Percentiles rank a stretch among this genome's conserved stretches.
phyloP scores from a whole-genome alignment of 352 stramenopile species.

The Globisporangium polare region DNA sequence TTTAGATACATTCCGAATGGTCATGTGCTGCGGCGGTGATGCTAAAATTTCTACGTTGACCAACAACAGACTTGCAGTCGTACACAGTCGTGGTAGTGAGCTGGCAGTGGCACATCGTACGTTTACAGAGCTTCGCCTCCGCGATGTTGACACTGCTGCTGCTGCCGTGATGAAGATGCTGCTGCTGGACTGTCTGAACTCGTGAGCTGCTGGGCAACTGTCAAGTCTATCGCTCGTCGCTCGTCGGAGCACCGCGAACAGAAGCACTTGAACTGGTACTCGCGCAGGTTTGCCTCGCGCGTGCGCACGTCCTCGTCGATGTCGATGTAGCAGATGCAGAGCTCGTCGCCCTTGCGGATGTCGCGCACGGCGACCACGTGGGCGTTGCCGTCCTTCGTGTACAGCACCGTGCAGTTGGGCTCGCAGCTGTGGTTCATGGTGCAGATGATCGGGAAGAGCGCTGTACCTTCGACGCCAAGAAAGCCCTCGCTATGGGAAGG shows the following conservation, averaged over 20 bases:
- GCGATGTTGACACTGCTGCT: not conserved
- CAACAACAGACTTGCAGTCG: not conserved
- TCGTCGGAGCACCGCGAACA: slow-evolving; percentile 58
- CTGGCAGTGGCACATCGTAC: not conserved
- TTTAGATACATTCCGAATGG: not conserved
- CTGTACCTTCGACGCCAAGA: slow-evolving; percentile 92
- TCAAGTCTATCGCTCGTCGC: slow-evolving; percentile 22
- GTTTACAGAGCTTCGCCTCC: slow-evolving; percentile 1
- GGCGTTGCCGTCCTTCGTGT: slow-evolving; percentile 78
- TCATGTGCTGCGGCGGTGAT: not conserved
- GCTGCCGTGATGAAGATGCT: not conserved
- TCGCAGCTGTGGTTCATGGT: slow-evolving; percentile 98
- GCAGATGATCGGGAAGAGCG: slow-evolving; percentile 90
- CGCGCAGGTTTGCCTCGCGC: slow-evolving; percentile 63
- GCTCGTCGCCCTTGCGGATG: slow-evolving; percentile 86
- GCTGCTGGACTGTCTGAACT: not conserved
- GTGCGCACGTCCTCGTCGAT: slow-evolving; percentile 63
- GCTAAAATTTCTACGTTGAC: not conserved
- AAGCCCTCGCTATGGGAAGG: slow-evolving; percentile 67
- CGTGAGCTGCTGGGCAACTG: not conserved
- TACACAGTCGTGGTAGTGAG: not conserved
- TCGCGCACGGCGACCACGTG: slow-evolving; percentile 74
- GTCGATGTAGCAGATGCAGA: slow-evolving; percentile 95
- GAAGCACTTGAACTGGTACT: slow-evolving; percentile 81
- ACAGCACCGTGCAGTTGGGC: slow-evolving; percentile 91